Evolutionary conservation across 2,329 filamentous ascomycete genomes (phyloP).

Genomic region (Knufia petricola): DNA sequence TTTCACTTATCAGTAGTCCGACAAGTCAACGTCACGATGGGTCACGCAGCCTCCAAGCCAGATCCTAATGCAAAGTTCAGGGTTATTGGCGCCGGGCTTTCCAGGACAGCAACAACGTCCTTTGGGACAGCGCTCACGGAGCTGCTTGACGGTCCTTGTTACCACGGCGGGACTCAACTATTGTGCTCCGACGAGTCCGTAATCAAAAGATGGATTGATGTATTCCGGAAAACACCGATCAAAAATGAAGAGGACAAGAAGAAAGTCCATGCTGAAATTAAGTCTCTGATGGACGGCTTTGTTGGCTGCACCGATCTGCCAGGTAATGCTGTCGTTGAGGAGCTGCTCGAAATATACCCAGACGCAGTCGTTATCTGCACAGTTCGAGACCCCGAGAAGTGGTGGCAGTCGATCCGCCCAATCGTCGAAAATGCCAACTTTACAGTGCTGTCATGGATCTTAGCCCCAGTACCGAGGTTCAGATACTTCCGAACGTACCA

Average conservation of each 20-base stretch:
- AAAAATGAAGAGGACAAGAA: slow-evolving; percentile 23
- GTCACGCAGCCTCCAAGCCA: slow-evolving; percentile 20
- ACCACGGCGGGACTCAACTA: slow-evolving; percentile 41
- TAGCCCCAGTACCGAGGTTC: slow-evolving; percentile 18
- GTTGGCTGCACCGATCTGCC: slow-evolving; percentile 41
- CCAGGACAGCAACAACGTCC: slow-evolving; percentile 43
- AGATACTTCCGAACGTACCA: slow-evolving; percentile 21
- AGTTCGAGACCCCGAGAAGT: slow-evolving; percentile 33
- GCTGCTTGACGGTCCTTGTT: slow-evolving; percentile 40
- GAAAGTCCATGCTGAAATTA: slow-evolving; percentile 27
- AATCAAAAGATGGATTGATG: slow-evolving; percentile 24
- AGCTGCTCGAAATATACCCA: slow-evolving; percentile 41
- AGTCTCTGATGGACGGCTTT: slow-evolving; percentile 33
- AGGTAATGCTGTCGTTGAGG: slow-evolving; percentile 33
- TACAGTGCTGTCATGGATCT: slow-evolving; percentile 19
- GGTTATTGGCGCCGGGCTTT: slow-evolving; percentile 21
- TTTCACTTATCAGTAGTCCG: neutral
- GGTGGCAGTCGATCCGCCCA: slow-evolving; percentile 29
- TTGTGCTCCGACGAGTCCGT: slow-evolving; percentile 21
- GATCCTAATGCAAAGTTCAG: slow-evolving; percentile 14
- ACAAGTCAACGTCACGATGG: slow-evolving; percentile 11
- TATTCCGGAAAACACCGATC: slow-evolving; percentile 20
- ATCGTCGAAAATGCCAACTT: slow-evolving; percentile 23
- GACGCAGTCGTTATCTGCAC: slow-evolving; percentile 41
- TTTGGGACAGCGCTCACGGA: slow-evolving; percentile 40